phyloP scores from a whole-genome alignment of 2,329 filamentous ascomycete genomes.

The Fusarium sp. region DNA sequence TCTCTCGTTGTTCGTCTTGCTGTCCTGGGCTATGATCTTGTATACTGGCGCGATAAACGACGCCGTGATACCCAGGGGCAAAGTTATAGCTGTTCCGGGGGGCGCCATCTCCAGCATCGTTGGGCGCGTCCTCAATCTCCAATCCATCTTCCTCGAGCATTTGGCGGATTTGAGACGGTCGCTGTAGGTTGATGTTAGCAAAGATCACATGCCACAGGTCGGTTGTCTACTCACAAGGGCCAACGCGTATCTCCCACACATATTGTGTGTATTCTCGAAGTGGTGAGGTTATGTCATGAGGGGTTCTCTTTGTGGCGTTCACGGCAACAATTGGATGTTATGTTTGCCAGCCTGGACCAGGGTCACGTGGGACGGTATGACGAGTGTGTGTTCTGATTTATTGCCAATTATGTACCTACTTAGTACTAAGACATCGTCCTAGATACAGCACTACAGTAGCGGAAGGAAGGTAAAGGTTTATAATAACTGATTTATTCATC shows the following conservation, averaged over 20 bases:
- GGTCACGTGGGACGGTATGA: slow-evolving; percentile 28
- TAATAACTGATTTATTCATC: too few relatives aligned
- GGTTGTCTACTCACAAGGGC: slow-evolving; percentile 48
- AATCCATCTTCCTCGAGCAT: slow-evolving; percentile 81
- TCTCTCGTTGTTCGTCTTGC: slow-evolving; percentile 29
- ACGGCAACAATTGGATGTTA: too few relatives aligned
- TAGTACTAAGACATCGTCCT: too few relatives aligned
- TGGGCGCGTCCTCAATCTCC: slow-evolving; percentile 77
- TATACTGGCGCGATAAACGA: slow-evolving; percentile 85
- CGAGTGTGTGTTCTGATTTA: neutral
- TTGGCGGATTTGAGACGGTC: slow-evolving; percentile 80
- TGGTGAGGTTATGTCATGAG: neutral
- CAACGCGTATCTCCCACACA: slow-evolving; percentile 57
- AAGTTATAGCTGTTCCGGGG: slow-evolving; percentile 90
- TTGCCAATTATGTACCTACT: too few relatives aligned
- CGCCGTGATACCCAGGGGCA: slow-evolving; percentile 85
- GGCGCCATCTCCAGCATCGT: slow-evolving; percentile 72
- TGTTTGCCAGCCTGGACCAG: neutral
- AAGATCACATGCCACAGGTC: neutral
- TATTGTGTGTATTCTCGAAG: slow-evolving; percentile 19
- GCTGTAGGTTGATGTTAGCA: slow-evolving; percentile 61
- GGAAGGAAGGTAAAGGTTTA: too few relatives aligned
- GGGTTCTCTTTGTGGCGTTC: slow-evolving; percentile 2
- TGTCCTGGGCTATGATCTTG: slow-evolving; percentile 70
- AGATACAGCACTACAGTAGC: too few relatives aligned